These are phyloP conservation scores for Stentor roeselii DNA, from an alignment of 73 alveolate genomes.

Conservation along the genomic window DNA sequence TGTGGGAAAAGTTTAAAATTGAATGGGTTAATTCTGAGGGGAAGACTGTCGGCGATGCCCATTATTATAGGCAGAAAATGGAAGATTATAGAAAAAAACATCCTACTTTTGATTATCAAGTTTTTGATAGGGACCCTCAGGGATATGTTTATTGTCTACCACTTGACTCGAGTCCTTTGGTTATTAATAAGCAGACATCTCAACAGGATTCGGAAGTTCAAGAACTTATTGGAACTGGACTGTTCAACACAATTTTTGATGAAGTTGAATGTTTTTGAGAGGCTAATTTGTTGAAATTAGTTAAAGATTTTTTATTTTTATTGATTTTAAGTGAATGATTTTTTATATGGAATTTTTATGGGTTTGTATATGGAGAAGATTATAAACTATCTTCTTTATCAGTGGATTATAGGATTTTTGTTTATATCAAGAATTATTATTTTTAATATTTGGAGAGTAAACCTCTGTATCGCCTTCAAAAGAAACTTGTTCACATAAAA, in stretches of 20 bases:
- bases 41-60: constrained; percentile 24
- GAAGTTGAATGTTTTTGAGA: background rate
- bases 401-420: no score
- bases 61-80: constrained; percentile 26
- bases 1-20: constrained; percentile 8
- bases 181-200: background rate
- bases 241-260: background rate
- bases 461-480: no score
- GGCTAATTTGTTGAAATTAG: no score
- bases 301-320: no score
- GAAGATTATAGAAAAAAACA: constrained; percentile 13
- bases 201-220: background rate
- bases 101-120: constrained; percentile 6
- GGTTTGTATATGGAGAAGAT: no score
- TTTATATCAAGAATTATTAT: no score
- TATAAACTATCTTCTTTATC: no score
- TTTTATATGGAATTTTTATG: no score
- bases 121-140: constrained; percentile 16
- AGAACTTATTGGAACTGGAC: background rate
- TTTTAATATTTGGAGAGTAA: no score
- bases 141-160: constrained; percentile 15
- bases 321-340: no score
- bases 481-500: no score
- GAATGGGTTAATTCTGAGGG: constrained; percentile 13
- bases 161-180: background rate